Percentiles rank a stretch among this genome's conserved stretches.
These are phyloP conservation scores for Scedosporium apiospermum DNA, from an alignment of 2,329 filamentous ascomycete species.

Conservation along the genomic window DNA sequence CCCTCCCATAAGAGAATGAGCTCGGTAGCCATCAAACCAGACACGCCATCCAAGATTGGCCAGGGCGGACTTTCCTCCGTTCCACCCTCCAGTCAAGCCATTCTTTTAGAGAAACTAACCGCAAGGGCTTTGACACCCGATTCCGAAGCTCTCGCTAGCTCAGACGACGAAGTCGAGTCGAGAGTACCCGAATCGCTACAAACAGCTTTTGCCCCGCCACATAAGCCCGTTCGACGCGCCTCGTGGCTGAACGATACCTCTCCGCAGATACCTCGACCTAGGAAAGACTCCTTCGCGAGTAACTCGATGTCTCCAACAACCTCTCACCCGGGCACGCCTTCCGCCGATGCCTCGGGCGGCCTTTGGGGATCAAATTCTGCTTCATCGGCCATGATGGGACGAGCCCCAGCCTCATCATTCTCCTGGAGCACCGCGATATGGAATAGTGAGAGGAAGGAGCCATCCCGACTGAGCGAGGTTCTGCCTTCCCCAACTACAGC, in stretches of 20 bases:
- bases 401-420: conserved; percentile 47
- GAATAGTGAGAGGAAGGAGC: conserved; percentile 71
- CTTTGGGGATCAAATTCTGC: conserved; percentile 46
- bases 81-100: conserved; percentile 50
- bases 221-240: conserved; percentile 59
- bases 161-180: conserved; percentile 80
- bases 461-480: conserved; percentile 65
- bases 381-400: conserved; percentile 35
- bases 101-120: conserved; percentile 66
- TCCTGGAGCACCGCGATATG: conserved; percentile 76
- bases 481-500: conserved; percentile 64
- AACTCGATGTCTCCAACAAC: conserved; percentile 68
- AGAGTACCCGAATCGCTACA: conserved; percentile 44
- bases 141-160: conserved; percentile 86
- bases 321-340: conserved; percentile 74
- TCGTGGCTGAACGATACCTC: conserved; percentile 83
- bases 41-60: conserved; percentile 36
- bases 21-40: conserved; percentile 38
- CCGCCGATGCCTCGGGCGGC: conserved; percentile 48
- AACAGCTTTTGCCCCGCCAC: conserved; percentile 33
- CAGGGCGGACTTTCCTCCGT: conserved; percentile 35
- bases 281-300: conserved; percentile 70
- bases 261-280: conserved; percentile 50
- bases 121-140: conserved; percentile 81
- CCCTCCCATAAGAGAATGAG: conserved; percentile 32